Conservation (phyloP, 495 filamentous ascomycete genomes). For the Neurospora cerealis region DNA sequence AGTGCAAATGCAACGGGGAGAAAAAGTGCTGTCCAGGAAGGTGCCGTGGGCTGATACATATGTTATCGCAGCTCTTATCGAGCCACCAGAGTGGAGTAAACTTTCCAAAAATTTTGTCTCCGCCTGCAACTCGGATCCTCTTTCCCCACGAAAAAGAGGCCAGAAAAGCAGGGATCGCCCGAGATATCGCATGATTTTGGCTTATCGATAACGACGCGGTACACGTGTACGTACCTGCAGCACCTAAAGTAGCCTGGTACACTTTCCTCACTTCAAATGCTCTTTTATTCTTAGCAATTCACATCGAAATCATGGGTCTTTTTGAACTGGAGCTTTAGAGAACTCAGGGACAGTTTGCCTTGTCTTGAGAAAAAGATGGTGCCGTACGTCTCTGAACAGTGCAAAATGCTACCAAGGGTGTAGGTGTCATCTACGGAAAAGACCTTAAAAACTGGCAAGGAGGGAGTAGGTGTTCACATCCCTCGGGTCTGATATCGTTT, state of each 20-base stretch:
- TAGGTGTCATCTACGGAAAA: not conserved
- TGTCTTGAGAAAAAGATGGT: not conserved
- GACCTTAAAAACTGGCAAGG: not conserved
- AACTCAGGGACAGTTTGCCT: not conserved
- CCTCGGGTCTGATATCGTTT: not conserved
- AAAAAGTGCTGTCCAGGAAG: not conserved
- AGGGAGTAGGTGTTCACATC: not conserved
- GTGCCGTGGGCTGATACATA: not conserved
- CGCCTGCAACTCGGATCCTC: not conserved
- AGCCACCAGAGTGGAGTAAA: not conserved
- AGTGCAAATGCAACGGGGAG: not conserved
- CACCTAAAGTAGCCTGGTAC: not conserved
- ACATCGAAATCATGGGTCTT: not conserved
- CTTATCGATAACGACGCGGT: not conserved
- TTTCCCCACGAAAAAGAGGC: not conserved
- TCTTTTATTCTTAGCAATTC: not conserved
- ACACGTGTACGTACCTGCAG: not conserved
- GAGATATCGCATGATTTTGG: not conserved
- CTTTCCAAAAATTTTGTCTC: not conserved
- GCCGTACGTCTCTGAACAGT: not conserved
- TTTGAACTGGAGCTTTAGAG: not conserved
- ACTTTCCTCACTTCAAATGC: not conserved
- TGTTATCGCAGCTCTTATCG: not conserved
- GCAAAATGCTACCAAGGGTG: not conserved
- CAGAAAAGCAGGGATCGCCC: not conserved